phyloP scores from a whole-genome alignment of 2,329 filamentous ascomycete genomes.

The Hypoxylon sp. region DNA sequence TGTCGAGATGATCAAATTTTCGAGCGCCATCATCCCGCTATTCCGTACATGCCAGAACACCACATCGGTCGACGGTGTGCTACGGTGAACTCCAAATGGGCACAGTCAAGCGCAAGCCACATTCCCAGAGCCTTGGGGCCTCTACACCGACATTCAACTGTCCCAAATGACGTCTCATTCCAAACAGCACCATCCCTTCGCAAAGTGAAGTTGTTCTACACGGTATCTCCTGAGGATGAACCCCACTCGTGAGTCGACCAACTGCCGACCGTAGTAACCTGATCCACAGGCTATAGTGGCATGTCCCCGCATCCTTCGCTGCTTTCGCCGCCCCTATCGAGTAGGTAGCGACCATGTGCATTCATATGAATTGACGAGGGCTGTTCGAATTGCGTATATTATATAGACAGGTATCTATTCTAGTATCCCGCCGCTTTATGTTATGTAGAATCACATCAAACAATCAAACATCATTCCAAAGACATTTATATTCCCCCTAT shows the following conservation, averaged over 20 bases:
- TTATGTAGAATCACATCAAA: slow-evolving; percentile 3
- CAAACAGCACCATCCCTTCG: slow-evolving; percentile 3
- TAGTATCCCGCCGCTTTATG: neutral
- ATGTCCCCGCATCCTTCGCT: slow-evolving; percentile 35
- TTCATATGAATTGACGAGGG: neutral
- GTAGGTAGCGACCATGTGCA: slow-evolving; percentile 1
- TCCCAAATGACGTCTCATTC: slow-evolving; percentile 1
- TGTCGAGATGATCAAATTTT: neutral
- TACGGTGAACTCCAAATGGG: neutral
- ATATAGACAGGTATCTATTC: slow-evolving; percentile 4
- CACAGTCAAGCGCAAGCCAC: neutral
- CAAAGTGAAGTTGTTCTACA: slow-evolving; percentile 21
- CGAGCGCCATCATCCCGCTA: too few relatives aligned
- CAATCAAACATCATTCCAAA: slow-evolving; percentile 4
- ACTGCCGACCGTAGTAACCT: slow-evolving; percentile 36
- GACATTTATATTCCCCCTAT: neutral
- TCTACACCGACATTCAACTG: neutral
- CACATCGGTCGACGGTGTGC: neutral
- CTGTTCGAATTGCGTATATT: slow-evolving; percentile 7
- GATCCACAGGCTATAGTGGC: slow-evolving; percentile 37
- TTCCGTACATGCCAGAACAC: neutral
- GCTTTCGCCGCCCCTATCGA: slow-evolving; percentile 12
- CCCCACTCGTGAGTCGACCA: slow-evolving; percentile 36
- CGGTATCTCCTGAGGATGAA: slow-evolving; percentile 30
- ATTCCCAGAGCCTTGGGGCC: neutral